Evolutionary conservation across 2,329 filamentous ascomycete species (phyloP).

Genomic region (Aspergillus floridensis): DNA sequence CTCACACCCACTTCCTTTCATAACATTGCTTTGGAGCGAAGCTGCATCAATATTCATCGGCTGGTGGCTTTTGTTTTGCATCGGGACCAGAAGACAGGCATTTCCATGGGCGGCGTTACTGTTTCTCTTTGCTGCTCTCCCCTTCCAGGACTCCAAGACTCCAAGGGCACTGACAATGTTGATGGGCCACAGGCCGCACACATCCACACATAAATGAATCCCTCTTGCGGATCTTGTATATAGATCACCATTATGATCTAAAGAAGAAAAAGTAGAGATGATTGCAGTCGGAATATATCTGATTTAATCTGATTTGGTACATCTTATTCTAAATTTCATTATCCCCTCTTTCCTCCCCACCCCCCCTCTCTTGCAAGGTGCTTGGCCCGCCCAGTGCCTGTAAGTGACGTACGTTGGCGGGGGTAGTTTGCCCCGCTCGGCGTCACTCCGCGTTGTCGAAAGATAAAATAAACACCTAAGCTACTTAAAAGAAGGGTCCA

Average conservation of each 20-base stretch:
- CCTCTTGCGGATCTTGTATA: neutral
- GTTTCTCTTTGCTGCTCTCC: neutral
- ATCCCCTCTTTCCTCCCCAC: too few species aligned
- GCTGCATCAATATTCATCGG: slow-evolving; percentile 15
- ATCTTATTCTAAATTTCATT: too few species aligned
- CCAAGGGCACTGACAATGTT: neutral
- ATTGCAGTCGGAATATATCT: too few species aligned
- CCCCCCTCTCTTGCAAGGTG: neutral
- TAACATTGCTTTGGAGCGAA: slow-evolving; percentile 6
- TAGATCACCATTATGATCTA: neutral
- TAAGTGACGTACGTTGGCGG: slow-evolving; percentile 7
- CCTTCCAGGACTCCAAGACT: neutral
- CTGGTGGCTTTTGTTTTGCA: slow-evolving; percentile 17
- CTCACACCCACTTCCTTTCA: slow-evolving; percentile 3
- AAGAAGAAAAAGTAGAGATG: neutral
- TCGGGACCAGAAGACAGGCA: slow-evolving; percentile 11
- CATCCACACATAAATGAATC: neutral
- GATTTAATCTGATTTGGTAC: too few species aligned
- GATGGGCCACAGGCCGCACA: slow-evolving; percentile 3
- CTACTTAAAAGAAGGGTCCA: too few species aligned
- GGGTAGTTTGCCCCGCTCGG: slow-evolving; percentile 25
- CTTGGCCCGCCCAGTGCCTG: neutral
- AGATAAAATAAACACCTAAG: neutral
- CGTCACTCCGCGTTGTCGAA: slow-evolving; percentile 17
- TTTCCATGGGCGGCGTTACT: neutral